phyloP scores from a whole-genome alignment of 2,329 filamentous ascomycete genomes.

The Triangularia setosa region DNA sequence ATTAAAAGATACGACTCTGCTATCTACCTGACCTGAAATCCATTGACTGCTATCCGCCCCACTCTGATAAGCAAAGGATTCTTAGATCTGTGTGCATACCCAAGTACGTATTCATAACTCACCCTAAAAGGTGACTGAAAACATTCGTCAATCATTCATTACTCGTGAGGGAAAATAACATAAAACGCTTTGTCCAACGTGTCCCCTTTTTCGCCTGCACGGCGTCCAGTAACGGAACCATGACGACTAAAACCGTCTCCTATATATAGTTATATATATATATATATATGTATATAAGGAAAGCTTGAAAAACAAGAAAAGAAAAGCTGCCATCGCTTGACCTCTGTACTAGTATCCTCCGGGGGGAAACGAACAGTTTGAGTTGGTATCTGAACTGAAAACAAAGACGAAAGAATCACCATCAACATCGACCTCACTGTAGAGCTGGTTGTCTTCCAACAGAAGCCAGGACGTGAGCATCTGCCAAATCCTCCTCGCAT shows the following conservation, averaged over 20 bases:
- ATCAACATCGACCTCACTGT: background rate
- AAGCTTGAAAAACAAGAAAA: background rate
- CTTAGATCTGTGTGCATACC: background rate
- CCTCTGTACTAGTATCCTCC: background rate
- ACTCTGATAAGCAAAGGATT: background rate
- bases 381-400: conserved; percentile 14
- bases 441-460: conserved; percentile 10
- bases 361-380: background rate
- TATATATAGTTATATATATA: background rate
- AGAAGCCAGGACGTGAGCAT: conserved; percentile 13
- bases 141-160: background rate
- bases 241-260: background rate
- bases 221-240: background rate
- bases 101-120: background rate
- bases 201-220: background rate
- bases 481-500: background rate
- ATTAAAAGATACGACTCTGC: background rate
- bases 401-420: background rate
- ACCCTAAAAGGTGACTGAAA: background rate
- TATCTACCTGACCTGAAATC: background rate
- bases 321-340: background rate
- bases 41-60: background rate
- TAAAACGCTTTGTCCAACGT: background rate
- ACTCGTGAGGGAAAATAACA: background rate
- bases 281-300: background rate